Base-by-base conservation (phyloP, 2,329 filamentous ascomycete genomes). In the Colletotrichum acutatum region DNA sequence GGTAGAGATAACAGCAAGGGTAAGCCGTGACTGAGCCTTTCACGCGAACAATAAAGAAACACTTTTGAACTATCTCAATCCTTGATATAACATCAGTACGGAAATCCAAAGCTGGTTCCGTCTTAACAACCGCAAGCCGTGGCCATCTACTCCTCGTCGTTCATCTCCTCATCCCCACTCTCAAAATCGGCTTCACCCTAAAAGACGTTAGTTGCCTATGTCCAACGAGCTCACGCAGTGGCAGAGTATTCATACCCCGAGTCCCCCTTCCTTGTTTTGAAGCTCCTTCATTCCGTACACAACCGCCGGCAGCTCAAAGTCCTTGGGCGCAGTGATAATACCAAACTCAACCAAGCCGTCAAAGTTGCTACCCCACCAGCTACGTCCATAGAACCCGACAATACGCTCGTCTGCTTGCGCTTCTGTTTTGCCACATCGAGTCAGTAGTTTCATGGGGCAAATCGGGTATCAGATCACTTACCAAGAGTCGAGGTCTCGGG, bases 311-410 rank as follows among this genome's bases (percentile, higher is more conserved):
- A 87, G 74, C 7, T 82, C 80, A 3, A 83, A 77, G 46, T 78
- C 78, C 66, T 78, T 82, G 0, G 84, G 83, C 5, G 82, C 84
- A 1, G 83, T 87, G 24, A 88, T 80, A 62, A 88, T 87, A 5
- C 86, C 86, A 77, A 88, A 87, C 74, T 87, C 82, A 66, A 74
- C 78, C 75, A 78, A 80, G 49, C 76, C 76, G 1, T 74, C 76
- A 12, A 75, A 76, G 5, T 32, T 16, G 8, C 14, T 8, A 0
- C 67, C 67, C 71, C 67, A 66, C 61, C 76, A 75, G 68, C 82
- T 86, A 61, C 75, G 77, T 2, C 86, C 86, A 70, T 79, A 86
- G 74, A 88, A 87, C 0, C 86, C 86, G 9, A 88, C 79, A 57
- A 88, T 83, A 14, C 79, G 79, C 63, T 87, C 82, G 30, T 80